phyloP scores from a whole-genome alignment of 192 early-diverging fungal species.

The Linnemannia schmuckeri region DNA sequence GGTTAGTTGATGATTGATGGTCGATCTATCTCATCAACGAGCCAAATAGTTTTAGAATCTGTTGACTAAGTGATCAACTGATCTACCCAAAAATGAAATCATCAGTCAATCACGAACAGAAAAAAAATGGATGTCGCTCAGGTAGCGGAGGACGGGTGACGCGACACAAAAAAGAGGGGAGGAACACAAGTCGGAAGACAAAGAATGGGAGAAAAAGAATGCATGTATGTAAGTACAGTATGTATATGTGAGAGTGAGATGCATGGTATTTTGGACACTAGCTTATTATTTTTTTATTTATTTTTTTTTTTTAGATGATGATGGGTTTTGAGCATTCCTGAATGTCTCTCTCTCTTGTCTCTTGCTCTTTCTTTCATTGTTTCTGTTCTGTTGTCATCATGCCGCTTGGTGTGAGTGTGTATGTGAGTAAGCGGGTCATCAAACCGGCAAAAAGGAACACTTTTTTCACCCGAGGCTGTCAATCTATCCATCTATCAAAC shows the following conservation, averaged over 20 bases:
- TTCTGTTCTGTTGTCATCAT: background rate
- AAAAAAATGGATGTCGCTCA: background rate
- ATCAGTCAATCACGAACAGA: background rate
- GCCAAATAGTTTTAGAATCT: background rate
- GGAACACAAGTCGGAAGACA: background rate
- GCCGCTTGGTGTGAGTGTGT: background rate
- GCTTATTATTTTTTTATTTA: background rate
- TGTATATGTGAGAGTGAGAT: background rate
- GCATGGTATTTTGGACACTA: background rate
- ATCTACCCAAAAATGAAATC: background rate
- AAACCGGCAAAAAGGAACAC: background rate
- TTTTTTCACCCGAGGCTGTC: background rate
- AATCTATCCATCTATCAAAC: background rate
- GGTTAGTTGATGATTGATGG: no score
- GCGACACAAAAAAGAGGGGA: background rate
- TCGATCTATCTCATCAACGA: no score
- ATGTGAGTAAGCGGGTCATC: background rate
- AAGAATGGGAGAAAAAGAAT: background rate
- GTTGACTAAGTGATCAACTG: background rate
- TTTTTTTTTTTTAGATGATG: background rate
- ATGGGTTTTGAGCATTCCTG: background rate
- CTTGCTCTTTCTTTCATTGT: background rate
- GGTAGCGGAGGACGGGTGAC: background rate
- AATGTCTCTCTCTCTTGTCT: slow-evolving; percentile 9
- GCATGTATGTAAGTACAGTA: background rate